phyloP scores from a whole-genome alignment of 225 moss, liverwort and hornwort species.

The Marchantia polymorpha region DNA sequence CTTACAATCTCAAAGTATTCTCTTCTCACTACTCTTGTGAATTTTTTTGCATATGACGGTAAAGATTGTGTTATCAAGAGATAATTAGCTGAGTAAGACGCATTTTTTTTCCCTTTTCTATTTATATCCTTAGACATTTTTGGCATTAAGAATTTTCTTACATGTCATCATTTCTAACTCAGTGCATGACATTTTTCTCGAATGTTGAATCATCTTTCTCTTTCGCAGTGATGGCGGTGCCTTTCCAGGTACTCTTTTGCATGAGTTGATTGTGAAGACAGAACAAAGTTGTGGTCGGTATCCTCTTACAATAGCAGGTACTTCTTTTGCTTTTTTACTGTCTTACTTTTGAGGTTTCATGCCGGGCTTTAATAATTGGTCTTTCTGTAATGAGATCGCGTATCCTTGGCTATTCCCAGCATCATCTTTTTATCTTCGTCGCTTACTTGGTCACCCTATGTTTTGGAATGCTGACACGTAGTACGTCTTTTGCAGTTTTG shows the following conservation, averaged over 20 bases:
- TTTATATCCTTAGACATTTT: no score
- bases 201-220: neutral
- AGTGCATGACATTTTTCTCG: neutral
- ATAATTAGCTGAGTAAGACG: no score
- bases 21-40: no score
- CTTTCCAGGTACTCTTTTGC: slow-evolving; percentile 72
- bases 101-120: no score
- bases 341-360: neutral
- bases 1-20: no score
- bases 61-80: no score
- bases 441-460: neutral
- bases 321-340: neutral
- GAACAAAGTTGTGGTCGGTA: slow-evolving; percentile 77
- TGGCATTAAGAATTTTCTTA: no score
- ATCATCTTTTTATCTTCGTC: neutral
- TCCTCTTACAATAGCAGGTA: slow-evolving; percentile 77
- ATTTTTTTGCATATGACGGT: no score
- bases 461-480: neutral
- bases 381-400: no score
- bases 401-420: neutral
- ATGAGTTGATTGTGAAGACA: slow-evolving; percentile 70
- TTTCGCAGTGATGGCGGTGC: slow-evolving; percentile 61
- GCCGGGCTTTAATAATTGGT: neutral
- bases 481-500: slow-evolving; percentile 46
- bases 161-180: no score